Evolutionary conservation across 2,329 filamentous ascomycete genomes (phyloP).

Genomic region (Aquanectria penicillioides): DNA sequence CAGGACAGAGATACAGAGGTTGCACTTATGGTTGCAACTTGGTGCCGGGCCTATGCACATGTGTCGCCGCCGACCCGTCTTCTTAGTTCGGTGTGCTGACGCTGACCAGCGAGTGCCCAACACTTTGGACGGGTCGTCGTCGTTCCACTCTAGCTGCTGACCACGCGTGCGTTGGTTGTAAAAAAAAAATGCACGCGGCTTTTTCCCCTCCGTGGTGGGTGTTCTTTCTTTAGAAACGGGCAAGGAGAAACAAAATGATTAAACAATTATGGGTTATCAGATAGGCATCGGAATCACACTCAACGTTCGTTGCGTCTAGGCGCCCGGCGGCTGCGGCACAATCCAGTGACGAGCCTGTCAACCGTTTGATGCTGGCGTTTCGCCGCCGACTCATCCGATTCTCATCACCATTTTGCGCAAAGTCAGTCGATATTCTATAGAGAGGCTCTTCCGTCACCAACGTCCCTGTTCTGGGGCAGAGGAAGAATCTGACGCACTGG

Average conservation of each 20-base stretch:
- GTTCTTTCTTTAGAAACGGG: conserved; percentile 19
- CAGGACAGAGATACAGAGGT: no score
- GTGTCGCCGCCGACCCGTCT: no score
- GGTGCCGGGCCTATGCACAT: no score
- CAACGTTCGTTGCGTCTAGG: conserved; percentile 2
- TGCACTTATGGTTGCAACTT: no score
- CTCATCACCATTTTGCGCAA: neutral
- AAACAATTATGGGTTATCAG: neutral
- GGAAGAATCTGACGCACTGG: neutral
- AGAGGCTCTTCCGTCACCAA: neutral
- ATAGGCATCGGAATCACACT: neutral
- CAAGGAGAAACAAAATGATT: neutral
- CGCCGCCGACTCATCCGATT: conserved; percentile 37
- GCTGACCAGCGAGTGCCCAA: conserved; percentile 3
- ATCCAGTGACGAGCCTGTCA: neutral
- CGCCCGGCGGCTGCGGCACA: conserved; percentile 20
- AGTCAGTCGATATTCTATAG: conserved; percentile 3
- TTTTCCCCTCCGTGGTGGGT: neutral
- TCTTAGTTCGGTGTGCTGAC: conserved; percentile 12
- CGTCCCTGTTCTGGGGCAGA: neutral
- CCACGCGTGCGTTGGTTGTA: neutral
- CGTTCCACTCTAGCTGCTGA: conserved; percentile 11
- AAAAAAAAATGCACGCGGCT: neutral
- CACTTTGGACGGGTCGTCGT: neutral
- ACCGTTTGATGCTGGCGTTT: neutral